Base-by-base conservation (phyloP, 148 eudicot genomes). In the Talinum fruticosum region DNA sequence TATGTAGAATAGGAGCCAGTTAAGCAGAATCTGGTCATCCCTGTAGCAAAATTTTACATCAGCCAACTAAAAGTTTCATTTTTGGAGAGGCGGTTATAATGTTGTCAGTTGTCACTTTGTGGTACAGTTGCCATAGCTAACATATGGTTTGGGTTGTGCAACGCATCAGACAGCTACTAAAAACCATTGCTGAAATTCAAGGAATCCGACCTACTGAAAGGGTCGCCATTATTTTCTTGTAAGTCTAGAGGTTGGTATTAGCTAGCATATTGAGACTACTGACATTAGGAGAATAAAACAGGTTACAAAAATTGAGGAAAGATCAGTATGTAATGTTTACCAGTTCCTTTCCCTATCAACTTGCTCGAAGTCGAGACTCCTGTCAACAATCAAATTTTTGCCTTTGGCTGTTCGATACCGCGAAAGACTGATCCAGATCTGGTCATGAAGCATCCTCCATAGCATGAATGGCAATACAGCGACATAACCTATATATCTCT, bases 351-450 rank as follows among this genome's bases (percentile, higher is more conserved):
- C 85, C 38, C 82, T 35, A 29, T 82, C 85, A 36, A 82, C 85
- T 82, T 82, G 85, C 32, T 82, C 85, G 34, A 82, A 82, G 35
- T 82, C 85, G 45, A 82, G 24, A 64, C 85, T 75, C 37, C 45
- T 72, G 26, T 82, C 85, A 7, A 82, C 73, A 2, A 82, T 79
- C 59, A 75, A 73, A 16, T 82, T 79, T 57, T 74, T 76, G 66
- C 76, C 82, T 79, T 79, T 62, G 66, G 82, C 87, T 3, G 89
- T 89, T 57, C 87, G 85, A 62, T 89, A 85, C 10, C 92, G 89
- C 21, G 92, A 87, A 4, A 75, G 14, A 26, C 72, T 79, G 67
- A 75, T 79, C 85, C 85, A 82, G 13, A 82, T 62, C 67, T 82
- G 85, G 71, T 75, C 65, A 79, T 82, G 79, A 71, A 82, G 59